Base-by-base conservation (phyloP, 768 basidiomycete genomes). In the Termitomyces sp. region DNA sequence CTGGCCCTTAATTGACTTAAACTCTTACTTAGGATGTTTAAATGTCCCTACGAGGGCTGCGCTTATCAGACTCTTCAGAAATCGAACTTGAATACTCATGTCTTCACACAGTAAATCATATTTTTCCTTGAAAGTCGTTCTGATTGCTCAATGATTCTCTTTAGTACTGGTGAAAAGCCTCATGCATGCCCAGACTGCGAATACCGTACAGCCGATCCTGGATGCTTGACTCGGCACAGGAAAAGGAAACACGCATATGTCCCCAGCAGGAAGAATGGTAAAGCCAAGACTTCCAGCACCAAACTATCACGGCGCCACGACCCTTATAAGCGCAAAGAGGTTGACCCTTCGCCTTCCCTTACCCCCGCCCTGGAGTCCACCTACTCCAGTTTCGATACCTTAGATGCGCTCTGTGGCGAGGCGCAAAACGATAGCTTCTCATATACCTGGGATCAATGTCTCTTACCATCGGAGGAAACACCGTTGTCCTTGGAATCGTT, bases 71-170 rank as follows among this genome's bases (percentile, higher is more conserved):
- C n/a, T n/a, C n/a, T n/a, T 10, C 72, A 74, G 44, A 65, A 61
- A 48, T 68, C 68, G 5, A 74, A 74, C 46, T 46, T 74, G 5
- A 64, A 65, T 20, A 71, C 71, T 20, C 72, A 74, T 58, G 61
- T 66, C 27, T 59, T 61, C 41, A 69, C n/a, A n/a, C n/a, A n/a
- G n/a, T n/a, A n/a, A n/a, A n/a, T n/a, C n/a, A n/a, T n/a, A n/a
- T n/a, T n/a, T 13, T 13, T 16, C 22, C 3, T n/a, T 49, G 7
- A 9, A 49, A 9, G 8, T 14, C 7, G 6, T 13, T 8, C n/a
- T 14, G 1, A 34, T 34, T 24, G 5, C 51, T 58, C 20, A 59
- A 37, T 7, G 46, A 20, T 41, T 42, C 27, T 55, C 42, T 51
- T 29, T 44, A 73, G 71, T 52, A 71, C 69, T 34, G 68, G 68